Base-by-base conservation (phyloP, 1,284 basidiomycete genomes). In the Clitocybe nebularis region DNA sequence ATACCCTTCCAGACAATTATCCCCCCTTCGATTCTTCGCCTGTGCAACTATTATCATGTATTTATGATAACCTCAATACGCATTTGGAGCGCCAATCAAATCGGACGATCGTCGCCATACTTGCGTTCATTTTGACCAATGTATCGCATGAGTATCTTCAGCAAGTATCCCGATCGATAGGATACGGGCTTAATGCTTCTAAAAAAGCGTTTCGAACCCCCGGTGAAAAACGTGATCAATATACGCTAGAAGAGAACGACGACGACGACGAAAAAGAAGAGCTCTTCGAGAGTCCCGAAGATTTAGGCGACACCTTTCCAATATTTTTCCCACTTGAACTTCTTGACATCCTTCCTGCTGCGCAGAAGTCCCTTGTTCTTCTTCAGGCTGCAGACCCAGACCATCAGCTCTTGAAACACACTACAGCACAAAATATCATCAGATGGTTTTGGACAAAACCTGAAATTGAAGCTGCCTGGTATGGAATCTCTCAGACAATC, bases 401-500 rank as follows among this genome's bases (percentile, higher is more conserved):
- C 37, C 80, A 86, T 53, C 68, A 69, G 0, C 56, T 84, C 4
- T 60, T 85, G 16, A 61, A 52, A 16, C 48, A 50, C 3, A 49
- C 58, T 7, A 39, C 50, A 22, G 36, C 45, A 5, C 63, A 58
- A 9, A 56, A 52, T 17, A 58, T 58, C n/a, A 66, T 85, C 1
- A 55, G 59, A 3, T 89, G 86, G 87, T 61, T 82, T 35, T 90
- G 87, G 87, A 72, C 72, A 0, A 59, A 68, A 41, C 61, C 68
- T 8, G 71, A 75, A 24, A 67, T 88, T 8, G 57, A 69, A 17
- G 61, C 57, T 7, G 60, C 69, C 23, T 77, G 74, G 71, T 49
- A 52, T 48, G 54, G 49, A 7, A 9, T 26, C 5, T 17, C 25
- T 25, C 13, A 13, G 3, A 11, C 16, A 10, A 26, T 23, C 11